phyloP scores from a whole-genome alignment of 331 rosid species.

The Rosa hybrid region DNA sequence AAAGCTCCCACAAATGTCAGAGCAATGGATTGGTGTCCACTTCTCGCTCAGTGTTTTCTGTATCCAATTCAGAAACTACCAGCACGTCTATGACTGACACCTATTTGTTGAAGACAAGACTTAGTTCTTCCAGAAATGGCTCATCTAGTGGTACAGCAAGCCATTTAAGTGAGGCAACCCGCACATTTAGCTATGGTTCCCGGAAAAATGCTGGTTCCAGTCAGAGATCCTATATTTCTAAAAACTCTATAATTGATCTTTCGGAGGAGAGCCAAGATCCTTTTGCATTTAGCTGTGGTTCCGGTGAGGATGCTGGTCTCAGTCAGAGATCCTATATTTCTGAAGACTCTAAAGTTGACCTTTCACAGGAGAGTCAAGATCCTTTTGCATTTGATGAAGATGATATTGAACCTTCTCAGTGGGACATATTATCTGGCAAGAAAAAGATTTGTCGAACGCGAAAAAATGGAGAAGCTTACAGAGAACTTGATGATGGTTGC shows the following conservation, averaged over 20 bases:
- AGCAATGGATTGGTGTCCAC: conserved; percentile 35
- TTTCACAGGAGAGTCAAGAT: conserved; percentile 64
- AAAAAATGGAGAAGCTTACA: conserved; percentile 31
- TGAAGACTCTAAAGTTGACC: conserved; percentile 38
- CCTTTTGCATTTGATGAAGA: conserved; percentile 98
- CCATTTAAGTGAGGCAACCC: conserved; percentile 37
- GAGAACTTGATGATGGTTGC: conserved; percentile 51
- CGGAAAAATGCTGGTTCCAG: conserved; percentile 42
- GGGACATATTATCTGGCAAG: conserved; percentile 86
- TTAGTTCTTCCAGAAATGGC: conserved; percentile 58
- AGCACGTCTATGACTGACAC: conserved; percentile 62
- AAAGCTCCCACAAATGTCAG: conserved; percentile 45
- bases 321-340: conserved; percentile 25
- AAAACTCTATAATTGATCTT: conserved; percentile 36
- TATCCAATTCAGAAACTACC: conserved; percentile 61
- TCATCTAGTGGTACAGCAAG: conserved; percentile 64
- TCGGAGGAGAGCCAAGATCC: conserved; percentile 76
- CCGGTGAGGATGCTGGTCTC: conserved; percentile 41
- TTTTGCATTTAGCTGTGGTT: conserved; percentile 40
- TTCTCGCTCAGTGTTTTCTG: conserved; percentile 39
- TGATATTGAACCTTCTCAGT: conserved; percentile 79
- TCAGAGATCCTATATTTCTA: conserved; percentile 25
- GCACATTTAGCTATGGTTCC: conserved; percentile 32
- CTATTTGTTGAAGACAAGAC: conserved; percentile 58
- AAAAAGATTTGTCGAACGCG: conserved; percentile 40